Percentiles rank a stretch among this genome's conserved stretches.
Evolutionary conservation across 371 early-diverging fungal genomes (phyloP).

Genomic region (Blastocladiella emersonii): DNA sequence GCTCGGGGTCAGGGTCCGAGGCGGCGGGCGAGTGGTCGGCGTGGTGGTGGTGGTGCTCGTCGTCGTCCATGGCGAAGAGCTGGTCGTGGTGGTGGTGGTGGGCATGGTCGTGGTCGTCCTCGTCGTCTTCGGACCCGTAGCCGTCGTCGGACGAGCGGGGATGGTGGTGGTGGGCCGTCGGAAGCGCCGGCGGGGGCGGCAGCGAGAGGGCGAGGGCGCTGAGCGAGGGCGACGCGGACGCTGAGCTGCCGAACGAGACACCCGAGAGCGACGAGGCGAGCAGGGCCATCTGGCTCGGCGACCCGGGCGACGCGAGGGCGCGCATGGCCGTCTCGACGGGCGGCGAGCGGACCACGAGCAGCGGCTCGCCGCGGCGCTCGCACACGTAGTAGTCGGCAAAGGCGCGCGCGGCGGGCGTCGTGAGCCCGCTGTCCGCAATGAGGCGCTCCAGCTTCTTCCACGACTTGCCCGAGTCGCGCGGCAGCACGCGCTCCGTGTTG

Average conservation of each 20-base stretch:
- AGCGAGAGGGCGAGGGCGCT: neutral
- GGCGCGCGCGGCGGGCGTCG: neutral
- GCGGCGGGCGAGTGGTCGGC: neutral
- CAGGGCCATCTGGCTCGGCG: too few species aligned
- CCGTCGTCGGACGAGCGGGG: too few species aligned
- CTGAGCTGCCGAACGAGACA: too few species aligned
- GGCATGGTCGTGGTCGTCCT: neutral
- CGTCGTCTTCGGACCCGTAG: neutral
- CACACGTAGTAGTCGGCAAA: neutral
- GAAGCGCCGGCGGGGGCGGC: neutral
- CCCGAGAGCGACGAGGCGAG: too few species aligned
- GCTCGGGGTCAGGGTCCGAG: neutral
- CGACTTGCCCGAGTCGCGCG: slow-evolving; percentile 1
- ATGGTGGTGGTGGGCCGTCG: neutral
- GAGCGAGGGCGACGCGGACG: too few species aligned
- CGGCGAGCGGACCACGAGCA: neutral
- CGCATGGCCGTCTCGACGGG: neutral
- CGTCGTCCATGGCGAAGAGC: neutral
- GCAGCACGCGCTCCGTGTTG: slow-evolving; percentile 1
- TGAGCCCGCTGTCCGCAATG: neutral
- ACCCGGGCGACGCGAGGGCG: neutral
- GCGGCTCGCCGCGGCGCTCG: slow-evolving; percentile 1
- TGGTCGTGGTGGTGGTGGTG: neutral
- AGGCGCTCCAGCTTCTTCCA: neutral
- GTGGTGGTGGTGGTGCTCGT: neutral